These are phyloP conservation scores for Cladosporium cucumerinum DNA, from an alignment of 2,329 filamentous ascomycete species.

Conservation along the genomic window DNA sequence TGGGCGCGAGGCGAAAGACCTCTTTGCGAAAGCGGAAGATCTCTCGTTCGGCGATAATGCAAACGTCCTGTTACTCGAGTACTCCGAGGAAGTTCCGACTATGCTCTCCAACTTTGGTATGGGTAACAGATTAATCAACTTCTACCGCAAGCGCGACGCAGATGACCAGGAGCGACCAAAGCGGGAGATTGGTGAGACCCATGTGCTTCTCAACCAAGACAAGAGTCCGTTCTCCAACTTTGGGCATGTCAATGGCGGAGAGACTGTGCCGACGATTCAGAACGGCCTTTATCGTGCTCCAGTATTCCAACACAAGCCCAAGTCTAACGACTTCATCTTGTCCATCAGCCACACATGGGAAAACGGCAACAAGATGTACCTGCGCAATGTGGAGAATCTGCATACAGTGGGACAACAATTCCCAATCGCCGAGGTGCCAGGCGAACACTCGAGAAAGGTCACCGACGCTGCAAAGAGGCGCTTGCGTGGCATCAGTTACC, in stretches of 20 bases:
- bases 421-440: slow-evolving; percentile 86
- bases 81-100: slow-evolving; percentile 88
- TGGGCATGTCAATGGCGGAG: slow-evolving; percentile 84
- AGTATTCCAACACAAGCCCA: slow-evolving; percentile 80
- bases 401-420: slow-evolving; percentile 91
- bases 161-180: slow-evolving; percentile 76
- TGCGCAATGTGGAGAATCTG: slow-evolving; percentile 87
- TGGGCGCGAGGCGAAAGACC: slow-evolving; percentile 70
- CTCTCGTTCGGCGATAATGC: slow-evolving; percentile 82
- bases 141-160: slow-evolving; percentile 80
- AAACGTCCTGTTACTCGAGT: slow-evolving; percentile 82
- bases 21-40: slow-evolving; percentile 77
- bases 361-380: slow-evolving; percentile 73
- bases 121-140: slow-evolving; percentile 94
- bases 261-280: slow-evolving; percentile 85
- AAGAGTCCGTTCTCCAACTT: slow-evolving; percentile 95
- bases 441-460: slow-evolving; percentile 88
- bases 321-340: slow-evolving; percentile 79
- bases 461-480: slow-evolving; percentile 96
- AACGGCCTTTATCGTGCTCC: slow-evolving; percentile 95
- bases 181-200: slow-evolving; percentile 80
- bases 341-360: slow-evolving; percentile 76
- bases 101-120: slow-evolving; percentile 96
- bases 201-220: slow-evolving; percentile 85
- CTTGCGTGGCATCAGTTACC: slow-evolving; percentile 92